Evolutionary conservation across 1,139 yeast genomes (phyloP).

Genomic region (Yamadazyma taylorii): DNA sequence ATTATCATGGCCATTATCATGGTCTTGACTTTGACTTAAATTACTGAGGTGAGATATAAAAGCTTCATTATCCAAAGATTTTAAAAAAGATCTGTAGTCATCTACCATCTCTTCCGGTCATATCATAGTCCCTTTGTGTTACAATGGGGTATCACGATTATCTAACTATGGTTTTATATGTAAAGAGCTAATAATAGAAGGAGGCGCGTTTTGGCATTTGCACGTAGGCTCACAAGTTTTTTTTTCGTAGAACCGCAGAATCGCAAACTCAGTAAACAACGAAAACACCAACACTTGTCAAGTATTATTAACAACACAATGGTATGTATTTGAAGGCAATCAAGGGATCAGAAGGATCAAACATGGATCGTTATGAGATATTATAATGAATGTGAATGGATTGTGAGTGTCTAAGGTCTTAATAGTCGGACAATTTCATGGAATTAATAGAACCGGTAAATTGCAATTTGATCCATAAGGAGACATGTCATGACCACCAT

Average conservation of each 20-base stretch:
- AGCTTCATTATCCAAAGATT: conserved; percentile 34
- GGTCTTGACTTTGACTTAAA: conserved; percentile 22
- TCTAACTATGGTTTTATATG: neutral
- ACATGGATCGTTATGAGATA: neutral
- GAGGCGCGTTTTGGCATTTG: neutral
- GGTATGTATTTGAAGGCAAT: conserved; percentile 1
- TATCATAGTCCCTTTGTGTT: too few species aligned
- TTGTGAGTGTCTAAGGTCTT: too few species aligned
- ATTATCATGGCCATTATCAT: conserved; percentile 3
- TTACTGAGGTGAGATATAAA: conserved; percentile 31
- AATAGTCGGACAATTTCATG: too few species aligned
- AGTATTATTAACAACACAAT: neutral
- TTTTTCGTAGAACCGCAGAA: conserved; percentile 1
- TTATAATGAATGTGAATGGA: too few species aligned
- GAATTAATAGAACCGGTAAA: too few species aligned
- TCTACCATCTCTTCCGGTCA: neutral
- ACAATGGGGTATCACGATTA: too few species aligned
- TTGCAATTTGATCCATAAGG: too few species aligned
- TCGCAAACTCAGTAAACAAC: neutral
- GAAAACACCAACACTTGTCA: conserved; percentile 1
- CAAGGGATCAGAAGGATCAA: neutral
- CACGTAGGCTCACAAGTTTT: neutral
- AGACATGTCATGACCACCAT: too few species aligned
- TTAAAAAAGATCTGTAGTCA: conserved; percentile 26
- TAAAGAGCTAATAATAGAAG: conserved; percentile 4